Base-by-base conservation (phyloP, 306 rosid species). In the Leucaena leucocephala region DNA sequence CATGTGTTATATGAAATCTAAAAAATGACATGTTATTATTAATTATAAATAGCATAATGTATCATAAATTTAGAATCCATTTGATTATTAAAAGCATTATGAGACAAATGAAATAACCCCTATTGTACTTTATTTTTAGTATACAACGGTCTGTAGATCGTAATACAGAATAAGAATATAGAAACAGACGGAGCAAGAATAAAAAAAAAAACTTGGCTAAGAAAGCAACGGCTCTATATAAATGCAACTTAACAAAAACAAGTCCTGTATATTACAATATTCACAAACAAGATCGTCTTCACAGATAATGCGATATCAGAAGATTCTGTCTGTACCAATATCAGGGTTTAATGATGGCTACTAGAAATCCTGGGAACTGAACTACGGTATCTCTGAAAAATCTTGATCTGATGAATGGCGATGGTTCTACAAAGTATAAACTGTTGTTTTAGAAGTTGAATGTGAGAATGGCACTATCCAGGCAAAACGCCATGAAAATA, bases 241-340 rank as follows among this genome's bases (percentile, higher is more conserved):
- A 85, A 82, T 40, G 84, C 50, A 57, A 75, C 44, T 65, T 76
- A 83, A 72, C 27, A 59, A 40, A 55, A 15, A 42, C 74, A 73
- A 68, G 36, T 62, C 82, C 79, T 69, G 87, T 76, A 76, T 82
- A 80, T 85, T 85, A 88, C 91, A 90, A 79, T 81, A 85, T 81
- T 84, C 91, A 89, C 84, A 82, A 76, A 52, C 81, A 88, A 79
- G 87, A 83, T 82, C 74, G 48, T 49, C 85, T 76, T 78, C 75
- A 71, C 27, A 83, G 54, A 80, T 83, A 65, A 83, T 66, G 70
- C 68, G 68, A 80, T 73, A 68, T 68, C 86, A 78, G 71, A 83
- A 69, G 73, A 74, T 40, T 44, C 77, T 78, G 73, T 57, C 59
- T 75, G 71, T 80, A 82, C 78, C 83, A 70, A 82, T 81, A 76